Evolutionary conservation across 805 yeast genomes (phyloP), one percentile per base, ranked within the genome.

Genomic region (Yamadazyma sp.): DNA sequence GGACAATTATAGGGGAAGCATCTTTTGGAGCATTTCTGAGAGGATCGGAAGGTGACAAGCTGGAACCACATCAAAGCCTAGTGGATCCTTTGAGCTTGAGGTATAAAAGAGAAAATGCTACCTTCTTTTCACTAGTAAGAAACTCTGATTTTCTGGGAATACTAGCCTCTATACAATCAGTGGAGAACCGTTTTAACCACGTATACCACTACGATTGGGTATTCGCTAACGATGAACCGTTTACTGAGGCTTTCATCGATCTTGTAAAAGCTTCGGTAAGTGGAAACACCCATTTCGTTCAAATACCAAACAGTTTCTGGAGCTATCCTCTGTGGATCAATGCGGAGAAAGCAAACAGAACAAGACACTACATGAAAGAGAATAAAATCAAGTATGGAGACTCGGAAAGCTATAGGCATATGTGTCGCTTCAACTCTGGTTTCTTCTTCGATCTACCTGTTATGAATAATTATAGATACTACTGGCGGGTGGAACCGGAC

Each of bases 401-500:
- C 40, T 71, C 82, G 6, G 80, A 75, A 45, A 71, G 88, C 12
- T 88, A 87, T 63, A 78, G 96, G 65, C 95, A 88, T 60, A 88
- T 88, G 96, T 88, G 96, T 60, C 75, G 96, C 55, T 88, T 73
- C 55, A 93, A 87, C 62, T 82, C 93, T n/a, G 96, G 96, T 1
- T 84, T 88, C 64, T 89, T 88, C 63, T 88, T 75, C 70, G 76
- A 81, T 61, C 91, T 86, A 55, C 82, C 82, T 23, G 55, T 84
- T 41, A 59, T 89, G 73, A 68, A 69, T 38, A 80, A 85, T n/a
- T 88, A 80, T 60, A 86, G 83, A 45, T 88, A 82, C 73, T 88
- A 89, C 71, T 88, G 96, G 96, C 78, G 96, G 64, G 95, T 88
- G 37, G 96, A 88, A 62, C 96, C 96, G 12, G 85, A 80, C 57